A percentile compares a stretch with the other conserved stretches of the same genome.
These are phyloP conservation scores for Naganishia onofrii DNA, from an alignment of 768 basidiomycete species.

Conservation along the genomic window DNA sequence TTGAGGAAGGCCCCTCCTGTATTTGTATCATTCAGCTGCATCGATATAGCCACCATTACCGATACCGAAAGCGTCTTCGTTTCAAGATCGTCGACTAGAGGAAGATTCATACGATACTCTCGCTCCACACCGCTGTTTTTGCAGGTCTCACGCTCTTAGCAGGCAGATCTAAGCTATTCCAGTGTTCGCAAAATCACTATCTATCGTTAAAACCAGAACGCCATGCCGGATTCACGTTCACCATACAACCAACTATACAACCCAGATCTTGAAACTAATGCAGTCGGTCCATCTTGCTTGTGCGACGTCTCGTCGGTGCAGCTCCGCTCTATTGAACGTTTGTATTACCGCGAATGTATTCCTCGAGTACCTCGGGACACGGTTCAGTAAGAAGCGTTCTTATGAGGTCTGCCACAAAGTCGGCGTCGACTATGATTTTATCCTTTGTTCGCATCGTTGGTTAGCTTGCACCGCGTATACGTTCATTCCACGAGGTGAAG, in stretches of 20 bases:
- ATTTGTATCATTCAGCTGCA: background rate
- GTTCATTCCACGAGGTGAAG: background rate
- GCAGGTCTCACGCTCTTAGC: background rate
- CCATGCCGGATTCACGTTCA: no score
- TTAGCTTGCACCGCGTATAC: background rate
- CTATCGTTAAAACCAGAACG: no score
- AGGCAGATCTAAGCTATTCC: background rate
- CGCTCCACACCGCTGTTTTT: background rate
- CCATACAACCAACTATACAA: no score
- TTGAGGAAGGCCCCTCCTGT: background rate
- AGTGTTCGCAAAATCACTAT: background rate
- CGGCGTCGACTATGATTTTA: constrained; percentile 11
- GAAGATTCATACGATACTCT: background rate
- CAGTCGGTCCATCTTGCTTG: background rate
- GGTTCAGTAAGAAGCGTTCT: constrained; percentile 14
- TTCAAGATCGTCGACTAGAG: background rate
- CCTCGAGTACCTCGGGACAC: background rate
- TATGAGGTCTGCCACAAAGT: constrained; percentile 3
- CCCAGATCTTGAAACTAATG: no score
- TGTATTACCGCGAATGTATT: background rate
- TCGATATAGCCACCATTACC: background rate
- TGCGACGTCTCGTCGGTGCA: background rate
- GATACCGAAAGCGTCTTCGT: background rate
- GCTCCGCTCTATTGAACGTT: background rate
- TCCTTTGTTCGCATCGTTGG: background rate